These are phyloP conservation scores for Gilbertella persicaria DNA, from an alignment of 371 early-diverging fungal species.

Conservation along the genomic window DNA sequence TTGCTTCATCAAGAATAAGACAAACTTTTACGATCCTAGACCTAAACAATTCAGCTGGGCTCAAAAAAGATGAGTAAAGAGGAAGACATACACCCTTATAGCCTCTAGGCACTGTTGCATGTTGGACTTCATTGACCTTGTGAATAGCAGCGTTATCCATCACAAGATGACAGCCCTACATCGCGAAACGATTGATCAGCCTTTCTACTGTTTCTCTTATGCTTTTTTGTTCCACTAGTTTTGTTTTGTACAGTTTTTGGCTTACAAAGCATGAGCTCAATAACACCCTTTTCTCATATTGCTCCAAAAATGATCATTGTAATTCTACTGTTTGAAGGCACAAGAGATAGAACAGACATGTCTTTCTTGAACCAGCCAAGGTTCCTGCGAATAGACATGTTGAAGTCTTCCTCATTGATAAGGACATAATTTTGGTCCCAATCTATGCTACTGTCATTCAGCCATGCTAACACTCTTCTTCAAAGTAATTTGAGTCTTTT, in stretches of 20 bases:
- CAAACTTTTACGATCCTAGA: constrained; percentile 3
- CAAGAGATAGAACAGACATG: background rate
- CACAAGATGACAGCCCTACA: constrained; percentile 5
- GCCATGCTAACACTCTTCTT: constrained; percentile 4
- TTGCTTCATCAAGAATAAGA: background rate
- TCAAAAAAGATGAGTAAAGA: constrained; percentile 9
- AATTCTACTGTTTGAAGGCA: constrained; percentile 4
- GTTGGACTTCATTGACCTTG: constrained; percentile 5
- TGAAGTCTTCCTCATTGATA: constrained; percentile 15
- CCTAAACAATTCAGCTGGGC: constrained; percentile 6
- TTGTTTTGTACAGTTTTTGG: constrained; percentile 7
- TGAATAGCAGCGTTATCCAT: constrained; percentile 15
- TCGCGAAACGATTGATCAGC: background rate
- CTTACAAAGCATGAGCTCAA: constrained; percentile 5
- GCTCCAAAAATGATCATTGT: constrained; percentile 12
- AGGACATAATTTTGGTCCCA: background rate
- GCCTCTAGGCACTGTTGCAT: background rate
- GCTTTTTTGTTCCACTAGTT: background rate
- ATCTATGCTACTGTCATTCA: constrained; percentile 2
- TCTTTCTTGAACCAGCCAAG: constrained; percentile 2
- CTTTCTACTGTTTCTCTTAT: constrained; percentile 1
- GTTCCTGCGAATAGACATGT: constrained; percentile 2
- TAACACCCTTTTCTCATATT: constrained; percentile 2
- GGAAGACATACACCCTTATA: constrained; percentile 8
- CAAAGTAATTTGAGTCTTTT: background rate